Conservation (phyloP, 1,284 basidiomycete genomes). For the Sanghuangporus weigelae region DNA sequence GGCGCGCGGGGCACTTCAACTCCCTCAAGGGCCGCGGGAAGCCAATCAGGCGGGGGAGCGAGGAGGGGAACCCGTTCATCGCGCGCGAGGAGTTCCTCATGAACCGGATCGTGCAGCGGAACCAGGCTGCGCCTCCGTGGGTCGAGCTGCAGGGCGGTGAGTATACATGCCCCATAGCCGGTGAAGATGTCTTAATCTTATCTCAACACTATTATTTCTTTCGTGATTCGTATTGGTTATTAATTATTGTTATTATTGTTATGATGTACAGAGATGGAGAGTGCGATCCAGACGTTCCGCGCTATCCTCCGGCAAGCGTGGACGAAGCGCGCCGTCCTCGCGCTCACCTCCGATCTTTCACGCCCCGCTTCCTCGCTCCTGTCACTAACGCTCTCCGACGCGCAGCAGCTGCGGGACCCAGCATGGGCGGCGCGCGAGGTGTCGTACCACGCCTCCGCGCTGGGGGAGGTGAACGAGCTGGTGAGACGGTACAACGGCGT, state of each 20-base stretch:
- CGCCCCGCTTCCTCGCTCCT: constrained; percentile 38
- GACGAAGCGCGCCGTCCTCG: constrained; percentile 60
- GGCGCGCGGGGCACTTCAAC: constrained; percentile 65
- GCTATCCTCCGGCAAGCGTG: constrained; percentile 58
- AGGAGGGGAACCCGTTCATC: constrained; percentile 80
- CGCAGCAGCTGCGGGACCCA: constrained; percentile 52
- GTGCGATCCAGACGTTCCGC: constrained; percentile 58
- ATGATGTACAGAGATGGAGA: constrained; percentile 42
- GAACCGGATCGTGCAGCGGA: constrained; percentile 84
- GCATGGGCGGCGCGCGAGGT: constrained; percentile 73
- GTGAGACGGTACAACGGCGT: constrained; percentile 77
- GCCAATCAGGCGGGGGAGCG: constrained; percentile 51
- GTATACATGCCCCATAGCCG: constrained; percentile 19
- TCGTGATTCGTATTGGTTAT: neutral
- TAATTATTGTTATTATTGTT: neutral
- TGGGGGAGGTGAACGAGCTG: constrained; percentile 68
- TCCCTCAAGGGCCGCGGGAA: constrained; percentile 72
- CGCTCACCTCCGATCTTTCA: constrained; percentile 39
- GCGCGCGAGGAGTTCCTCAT: constrained; percentile 76
- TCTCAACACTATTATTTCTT: no score
- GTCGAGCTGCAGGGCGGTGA: constrained; percentile 77
- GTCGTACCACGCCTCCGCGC: constrained; percentile 64
- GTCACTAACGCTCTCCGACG: constrained; percentile 39
- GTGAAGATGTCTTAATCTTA: neutral
- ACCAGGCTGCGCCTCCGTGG: constrained; percentile 88